Evolutionary conservation across 805 yeast species (phyloP).

Genomic region (Candida quercuum): DNA sequence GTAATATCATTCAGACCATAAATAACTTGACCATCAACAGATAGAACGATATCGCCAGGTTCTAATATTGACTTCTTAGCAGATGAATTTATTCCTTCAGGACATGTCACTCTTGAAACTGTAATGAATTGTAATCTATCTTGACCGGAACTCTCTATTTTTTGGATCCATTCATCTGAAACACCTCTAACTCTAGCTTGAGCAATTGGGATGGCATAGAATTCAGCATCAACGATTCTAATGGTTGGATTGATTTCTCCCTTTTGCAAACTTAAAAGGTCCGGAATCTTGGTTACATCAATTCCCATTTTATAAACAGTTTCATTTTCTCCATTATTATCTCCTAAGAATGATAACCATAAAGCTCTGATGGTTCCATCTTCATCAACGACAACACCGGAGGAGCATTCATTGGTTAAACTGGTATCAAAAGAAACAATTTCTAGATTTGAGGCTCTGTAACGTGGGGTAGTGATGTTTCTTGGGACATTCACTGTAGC

Average conservation of each 20-base stretch:
- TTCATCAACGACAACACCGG: slow-evolving; percentile 73
- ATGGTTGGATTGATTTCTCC: slow-evolving; percentile 50
- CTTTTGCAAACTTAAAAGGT: slow-evolving; percentile 49
- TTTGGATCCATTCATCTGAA: slow-evolving; percentile 73
- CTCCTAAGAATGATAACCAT: slow-evolving; percentile 84
- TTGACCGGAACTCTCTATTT: slow-evolving; percentile 54
- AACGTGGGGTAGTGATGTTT: slow-evolving; percentile 65
- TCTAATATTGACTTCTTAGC: slow-evolving; percentile 22
- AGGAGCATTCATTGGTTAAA: slow-evolving; percentile 63
- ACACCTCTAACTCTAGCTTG: slow-evolving; percentile 87
- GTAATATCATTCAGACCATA: slow-evolving; percentile 56
- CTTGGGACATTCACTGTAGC: slow-evolving; percentile 70
- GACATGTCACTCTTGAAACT: slow-evolving; percentile 62
- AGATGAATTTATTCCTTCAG: slow-evolving; percentile 26
- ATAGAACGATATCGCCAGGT: slow-evolving; percentile 73
- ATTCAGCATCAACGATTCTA: slow-evolving; percentile 75
- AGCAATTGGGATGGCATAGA: slow-evolving; percentile 58
- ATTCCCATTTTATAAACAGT: slow-evolving; percentile 68
- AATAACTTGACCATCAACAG: slow-evolving; percentile 61
- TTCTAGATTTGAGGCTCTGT: slow-evolving; percentile 80
- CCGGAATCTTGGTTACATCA: slow-evolving; percentile 60
- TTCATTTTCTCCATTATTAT: slow-evolving; percentile 56
- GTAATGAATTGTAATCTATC: slow-evolving; percentile 71
- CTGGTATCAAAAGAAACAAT: slow-evolving; percentile 71
- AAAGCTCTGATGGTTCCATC: slow-evolving; percentile 80